A percentile compares a stretch with the other conserved stretches of the same genome.
phyloP scores from a whole-genome alignment of 345 rosid genomes.

The Citrus sp. region DNA sequence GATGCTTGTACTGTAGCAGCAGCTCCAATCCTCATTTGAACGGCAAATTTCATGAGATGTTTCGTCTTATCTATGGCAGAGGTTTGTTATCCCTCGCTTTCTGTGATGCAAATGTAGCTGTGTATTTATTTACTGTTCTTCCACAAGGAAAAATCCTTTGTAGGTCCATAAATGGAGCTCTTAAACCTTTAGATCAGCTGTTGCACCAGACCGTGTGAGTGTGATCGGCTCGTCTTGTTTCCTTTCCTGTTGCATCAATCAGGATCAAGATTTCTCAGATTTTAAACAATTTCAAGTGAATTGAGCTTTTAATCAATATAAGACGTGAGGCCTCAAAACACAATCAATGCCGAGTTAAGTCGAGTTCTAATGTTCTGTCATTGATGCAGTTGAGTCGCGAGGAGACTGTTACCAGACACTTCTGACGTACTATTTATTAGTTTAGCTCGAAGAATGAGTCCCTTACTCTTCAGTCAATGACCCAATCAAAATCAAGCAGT shows the following conservation, averaged over 20 bases:
- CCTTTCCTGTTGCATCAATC: neutral
- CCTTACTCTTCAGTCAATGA: neutral
- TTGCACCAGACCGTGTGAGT: neutral
- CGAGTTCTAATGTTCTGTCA: no score
- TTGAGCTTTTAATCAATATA: neutral
- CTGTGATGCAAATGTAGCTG: neutral
- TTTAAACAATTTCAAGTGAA: neutral
- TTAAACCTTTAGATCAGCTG: neutral
- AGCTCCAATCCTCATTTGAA: neutral
- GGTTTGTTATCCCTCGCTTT: neutral
- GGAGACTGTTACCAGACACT: neutral
- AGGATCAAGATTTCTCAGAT: neutral
- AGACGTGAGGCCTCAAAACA: neutral
- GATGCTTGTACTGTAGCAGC: neutral
- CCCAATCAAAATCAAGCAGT: neutral
- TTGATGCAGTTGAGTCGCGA: neutral
- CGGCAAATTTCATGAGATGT: neutral
- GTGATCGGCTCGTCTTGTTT: neutral
- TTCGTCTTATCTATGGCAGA: neutral
- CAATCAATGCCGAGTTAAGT: neutral
- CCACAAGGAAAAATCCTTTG: neutral
- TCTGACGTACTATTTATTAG: neutral
- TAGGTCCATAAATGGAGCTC: neutral
- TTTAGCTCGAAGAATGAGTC: no score
- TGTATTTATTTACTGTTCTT: neutral